Conservation (phyloP, 2,329 filamentous ascomycete genomes). For the Amesomyces nigricolor region DNA sequence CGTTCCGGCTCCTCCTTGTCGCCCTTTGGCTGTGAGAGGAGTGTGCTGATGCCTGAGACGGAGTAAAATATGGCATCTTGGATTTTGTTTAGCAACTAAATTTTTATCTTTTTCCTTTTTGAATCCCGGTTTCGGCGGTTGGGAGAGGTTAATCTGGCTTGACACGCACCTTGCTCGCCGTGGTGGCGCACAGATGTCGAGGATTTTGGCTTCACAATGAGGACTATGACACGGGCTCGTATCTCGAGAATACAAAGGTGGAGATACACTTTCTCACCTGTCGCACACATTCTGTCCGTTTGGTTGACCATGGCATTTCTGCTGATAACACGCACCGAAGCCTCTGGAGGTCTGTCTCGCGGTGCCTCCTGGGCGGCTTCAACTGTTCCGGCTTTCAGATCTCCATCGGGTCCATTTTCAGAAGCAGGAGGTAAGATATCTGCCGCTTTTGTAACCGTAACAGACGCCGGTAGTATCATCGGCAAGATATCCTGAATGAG, state of each 20-base stretch:
- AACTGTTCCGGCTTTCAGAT: too few species aligned
- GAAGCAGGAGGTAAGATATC: constrained; percentile 40
- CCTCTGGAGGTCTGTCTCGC: constrained; percentile 29
- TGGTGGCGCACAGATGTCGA: constrained; percentile 62
- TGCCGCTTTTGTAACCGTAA: constrained; percentile 49
- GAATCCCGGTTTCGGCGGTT: background rate
- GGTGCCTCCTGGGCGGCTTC: background rate
- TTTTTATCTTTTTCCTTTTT: background rate
- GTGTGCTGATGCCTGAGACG: constrained; percentile 53
- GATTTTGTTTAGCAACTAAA: constrained; percentile 4
- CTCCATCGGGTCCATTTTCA: constrained; percentile 15
- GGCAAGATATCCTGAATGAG: constrained; percentile 53
- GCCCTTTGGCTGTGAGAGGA: constrained; percentile 49
- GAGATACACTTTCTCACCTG: constrained; percentile 42
- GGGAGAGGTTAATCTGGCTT: background rate
- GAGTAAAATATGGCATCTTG: constrained; percentile 64
- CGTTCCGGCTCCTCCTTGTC: constrained; percentile 45
- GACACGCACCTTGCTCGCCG: constrained; percentile 55
- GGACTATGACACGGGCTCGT: constrained; percentile 37
- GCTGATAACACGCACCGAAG: constrained; percentile 31
- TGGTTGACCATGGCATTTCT: constrained; percentile 57
- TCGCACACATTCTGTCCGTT: constrained; percentile 61
- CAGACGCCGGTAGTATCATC: constrained; percentile 53
- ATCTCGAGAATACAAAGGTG: background rate
- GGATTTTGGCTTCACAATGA: constrained; percentile 58